These are phyloP conservation scores for Monilinia vaccinii-corymbosi DNA, from an alignment of 2,329 filamentous ascomycete species.

Conservation along the genomic window DNA sequence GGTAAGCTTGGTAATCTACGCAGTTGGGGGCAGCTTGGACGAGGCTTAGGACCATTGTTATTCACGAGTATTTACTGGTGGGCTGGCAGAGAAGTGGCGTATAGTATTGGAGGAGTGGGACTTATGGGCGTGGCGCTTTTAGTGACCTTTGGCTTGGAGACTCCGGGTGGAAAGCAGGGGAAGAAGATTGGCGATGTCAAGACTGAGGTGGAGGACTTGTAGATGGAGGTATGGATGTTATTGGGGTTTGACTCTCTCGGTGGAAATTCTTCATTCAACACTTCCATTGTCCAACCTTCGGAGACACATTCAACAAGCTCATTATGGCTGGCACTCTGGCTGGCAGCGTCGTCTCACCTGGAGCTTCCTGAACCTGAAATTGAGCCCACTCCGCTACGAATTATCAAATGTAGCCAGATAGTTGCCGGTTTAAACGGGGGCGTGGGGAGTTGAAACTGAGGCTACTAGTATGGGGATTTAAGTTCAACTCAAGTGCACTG, in stretches of 20 bases:
- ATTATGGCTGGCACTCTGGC: neutral
- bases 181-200: slow-evolving; percentile 22
- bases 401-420: neutral
- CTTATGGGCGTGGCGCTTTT: slow-evolving; percentile 66
- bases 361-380: neutral
- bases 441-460: neutral
- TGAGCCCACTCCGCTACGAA: neutral
- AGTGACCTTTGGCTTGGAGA: slow-evolving; percentile 61
- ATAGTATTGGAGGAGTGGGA: slow-evolving; percentile 68
- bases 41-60: slow-evolving; percentile 75
- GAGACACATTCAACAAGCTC: neutral
- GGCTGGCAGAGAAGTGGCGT: slow-evolving; percentile 82
- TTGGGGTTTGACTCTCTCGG: neutral
- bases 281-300: neutral
- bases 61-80: slow-evolving; percentile 99
- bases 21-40: slow-evolving; percentile 75
- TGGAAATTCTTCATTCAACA: neutral
- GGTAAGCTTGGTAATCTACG: slow-evolving; percentile 78
- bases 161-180: slow-evolving; percentile 21
- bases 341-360: neutral
- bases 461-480: neutral
- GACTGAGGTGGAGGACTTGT: slow-evolving; percentile 12
- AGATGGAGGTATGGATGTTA: neutral
- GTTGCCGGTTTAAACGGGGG: neutral
- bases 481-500: neutral